phyloP scores from a whole-genome alignment of 148 eudicot species.

The Persicaria maculosa region DNA sequence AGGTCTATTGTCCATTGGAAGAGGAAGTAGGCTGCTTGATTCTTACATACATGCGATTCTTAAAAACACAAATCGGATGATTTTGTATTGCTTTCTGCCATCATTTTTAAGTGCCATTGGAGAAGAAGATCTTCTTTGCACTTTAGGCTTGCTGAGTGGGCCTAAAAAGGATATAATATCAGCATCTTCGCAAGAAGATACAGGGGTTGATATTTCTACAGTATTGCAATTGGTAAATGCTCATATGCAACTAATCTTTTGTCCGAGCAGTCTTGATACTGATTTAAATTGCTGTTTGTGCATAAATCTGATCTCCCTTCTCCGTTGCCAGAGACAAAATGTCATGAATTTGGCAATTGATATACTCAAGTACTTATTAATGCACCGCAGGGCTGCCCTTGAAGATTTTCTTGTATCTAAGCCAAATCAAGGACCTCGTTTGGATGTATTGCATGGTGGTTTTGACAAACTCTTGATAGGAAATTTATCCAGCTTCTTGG shows the following conservation, averaged over 20 bases:
- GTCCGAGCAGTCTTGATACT: slow-evolving; percentile 81
- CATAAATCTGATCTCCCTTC: slow-evolving; percentile 77
- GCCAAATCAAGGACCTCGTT: slow-evolving; percentile 56
- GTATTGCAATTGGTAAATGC: slow-evolving; percentile 91
- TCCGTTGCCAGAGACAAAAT: slow-evolving; percentile 56
- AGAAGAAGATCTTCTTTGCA: slow-evolving; percentile 64
- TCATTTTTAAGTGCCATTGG: slow-evolving; percentile 69
- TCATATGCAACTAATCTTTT: slow-evolving; percentile 72
- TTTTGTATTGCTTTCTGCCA: slow-evolving; percentile 83
- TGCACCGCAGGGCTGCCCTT: slow-evolving; percentile 80
- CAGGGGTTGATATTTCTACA: slow-evolving; percentile 58
- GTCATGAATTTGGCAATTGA: slow-evolving; percentile 65
- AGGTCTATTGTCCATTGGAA: slow-evolving; percentile 73
- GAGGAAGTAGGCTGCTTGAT: slow-evolving; percentile 89
- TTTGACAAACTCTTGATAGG: slow-evolving; percentile 85
- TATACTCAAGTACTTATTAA: slow-evolving; percentile 74
- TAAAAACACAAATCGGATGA: slow-evolving; percentile 85
- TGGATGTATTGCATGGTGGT: slow-evolving; percentile 86
- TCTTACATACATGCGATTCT: slow-evolving; percentile 72
- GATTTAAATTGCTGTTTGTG: slow-evolving; percentile 88
- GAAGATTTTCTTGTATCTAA: slow-evolving; percentile 88
- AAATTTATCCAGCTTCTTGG: slow-evolving; percentile 55
- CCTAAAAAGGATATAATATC: slow-evolving; percentile 26
- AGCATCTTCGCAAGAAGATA: slow-evolving; percentile 39
- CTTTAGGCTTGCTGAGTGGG: slow-evolving; percentile 51